phyloP scores from a whole-genome alignment of 208 protist species.

The Wallacemonas sp. region DNA sequence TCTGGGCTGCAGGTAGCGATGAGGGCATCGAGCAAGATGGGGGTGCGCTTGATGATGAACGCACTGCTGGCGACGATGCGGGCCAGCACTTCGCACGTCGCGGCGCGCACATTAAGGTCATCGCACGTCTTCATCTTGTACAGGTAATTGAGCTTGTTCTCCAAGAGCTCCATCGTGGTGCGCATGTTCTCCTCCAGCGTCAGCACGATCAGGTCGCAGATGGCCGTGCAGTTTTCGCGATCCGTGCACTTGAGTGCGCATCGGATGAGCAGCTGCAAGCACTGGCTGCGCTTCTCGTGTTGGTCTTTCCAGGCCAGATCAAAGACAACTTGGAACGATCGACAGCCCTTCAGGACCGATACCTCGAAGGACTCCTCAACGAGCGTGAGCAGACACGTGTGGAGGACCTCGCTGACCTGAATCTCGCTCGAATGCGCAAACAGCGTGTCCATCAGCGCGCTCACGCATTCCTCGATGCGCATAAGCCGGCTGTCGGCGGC shows the following conservation, averaged over 20 bases:
- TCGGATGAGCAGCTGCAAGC: conserved; percentile 56
- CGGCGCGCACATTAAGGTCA: conserved; percentile 40
- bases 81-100: conserved; percentile 68
- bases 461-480: conserved; percentile 72
- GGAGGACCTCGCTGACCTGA: conserved; percentile 45
- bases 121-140: conserved; percentile 22
- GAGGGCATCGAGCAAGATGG: conserved; percentile 67
- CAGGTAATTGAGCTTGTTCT: conserved; percentile 43
- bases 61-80: conserved; percentile 60
- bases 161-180: conserved; percentile 69
- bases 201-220: conserved; percentile 47
- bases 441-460: conserved; percentile 72
- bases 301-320: conserved; percentile 78
- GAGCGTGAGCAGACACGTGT: conserved; percentile 59
- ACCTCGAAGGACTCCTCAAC: conserved; percentile 63
- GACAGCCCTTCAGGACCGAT: conserved; percentile 69
- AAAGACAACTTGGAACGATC: conserved; percentile 74
- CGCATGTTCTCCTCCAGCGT: conserved; percentile 79
- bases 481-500: conserved; percentile 49
- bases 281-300: conserved; percentile 75
- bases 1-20: conserved; percentile 48
- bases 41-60: conserved; percentile 69
- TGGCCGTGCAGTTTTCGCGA: conserved; percentile 39
- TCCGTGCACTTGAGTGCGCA: conserved; percentile 51
- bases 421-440: conserved; percentile 72